phyloP scores from a whole-genome alignment of 306 rosid genomes.

The Comarum palustre region DNA sequence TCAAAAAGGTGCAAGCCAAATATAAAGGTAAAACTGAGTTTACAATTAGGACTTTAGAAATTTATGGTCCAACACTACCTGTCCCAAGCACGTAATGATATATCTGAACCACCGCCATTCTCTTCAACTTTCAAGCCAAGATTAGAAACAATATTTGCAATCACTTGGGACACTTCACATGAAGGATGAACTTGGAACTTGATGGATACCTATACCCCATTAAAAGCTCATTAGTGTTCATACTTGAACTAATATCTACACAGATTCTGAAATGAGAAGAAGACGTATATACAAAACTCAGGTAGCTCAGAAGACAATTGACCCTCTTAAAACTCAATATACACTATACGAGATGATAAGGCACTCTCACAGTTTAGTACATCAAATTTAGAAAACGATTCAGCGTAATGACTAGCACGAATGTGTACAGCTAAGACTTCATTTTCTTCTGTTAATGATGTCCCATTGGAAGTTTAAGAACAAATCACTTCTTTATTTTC shows the following conservation, averaged over 20 bases:
- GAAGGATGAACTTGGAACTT: constrained; percentile 74
- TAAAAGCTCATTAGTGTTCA: constrained; percentile 1
- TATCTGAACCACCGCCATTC: constrained; percentile 59
- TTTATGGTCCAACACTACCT: constrained; percentile 37
- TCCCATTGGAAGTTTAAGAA: not conserved
- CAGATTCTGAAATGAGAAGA: not conserved
- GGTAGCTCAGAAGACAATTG: not conserved
- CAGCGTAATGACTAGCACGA: not conserved
- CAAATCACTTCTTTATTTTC: not conserved
- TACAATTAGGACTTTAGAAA: constrained; percentile 17
- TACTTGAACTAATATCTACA: not conserved
- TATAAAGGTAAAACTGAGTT: not conserved
- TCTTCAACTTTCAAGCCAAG: constrained; percentile 74
- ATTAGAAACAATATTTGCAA: constrained; percentile 61
- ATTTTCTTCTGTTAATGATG: not conserved
- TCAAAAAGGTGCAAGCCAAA: constrained; percentile 3
- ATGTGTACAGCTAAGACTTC: not conserved
- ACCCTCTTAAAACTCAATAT: not conserved
- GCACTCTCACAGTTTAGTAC: not conserved
- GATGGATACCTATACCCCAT: constrained; percentile 49
- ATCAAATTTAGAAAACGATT: not conserved
- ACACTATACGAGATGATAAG: not conserved
- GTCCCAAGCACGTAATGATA: constrained; percentile 82
- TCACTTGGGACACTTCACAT: constrained; percentile 68
- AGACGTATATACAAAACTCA: not conserved